Evolutionary conservation across 2,329 filamentous ascomycete species (phyloP).

Genomic region (Clarireedia paspali): DNA sequence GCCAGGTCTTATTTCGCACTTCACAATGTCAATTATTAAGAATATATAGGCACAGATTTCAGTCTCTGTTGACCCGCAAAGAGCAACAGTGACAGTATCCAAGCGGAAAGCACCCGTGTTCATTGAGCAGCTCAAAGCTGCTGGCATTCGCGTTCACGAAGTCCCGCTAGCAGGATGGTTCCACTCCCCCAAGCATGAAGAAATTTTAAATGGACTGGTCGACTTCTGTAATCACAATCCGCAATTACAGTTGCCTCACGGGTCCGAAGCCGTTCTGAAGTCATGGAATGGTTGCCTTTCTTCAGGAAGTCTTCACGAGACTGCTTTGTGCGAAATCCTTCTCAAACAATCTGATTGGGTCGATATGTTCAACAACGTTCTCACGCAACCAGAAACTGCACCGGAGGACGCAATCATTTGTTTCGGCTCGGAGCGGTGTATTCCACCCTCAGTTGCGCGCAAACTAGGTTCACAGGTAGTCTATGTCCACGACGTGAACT

Average conservation of each 20-base stretch:
- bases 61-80: background rate
- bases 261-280: conserved; percentile 22
- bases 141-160: background rate
- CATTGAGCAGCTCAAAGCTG: background rate
- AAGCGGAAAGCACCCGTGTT: background rate
- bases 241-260: conserved; percentile 30
- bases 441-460: conserved; percentile 30
- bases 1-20: background rate
- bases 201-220: conserved; percentile 18
- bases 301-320: conserved; percentile 23
- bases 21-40: conserved; percentile 25
- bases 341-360: conserved; percentile 31
- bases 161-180: conserved; percentile 20
- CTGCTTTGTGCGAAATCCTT: conserved; percentile 30
- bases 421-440: conserved; percentile 33
- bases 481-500: no score
- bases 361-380: conserved; percentile 24
- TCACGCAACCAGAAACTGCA: background rate
- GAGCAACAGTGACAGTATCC: background rate
- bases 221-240: conserved; percentile 24
- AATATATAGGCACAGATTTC: conserved; percentile 9
- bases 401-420: conserved; percentile 5
- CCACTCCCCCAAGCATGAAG: conserved; percentile 20
- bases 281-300: conserved; percentile 15
- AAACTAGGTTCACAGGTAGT: conserved; percentile 12